Evolutionary conservation across 371 early-diverging fungal genomes (phyloP), one percentile per base, ranked within the genome.

Genomic region (Rhizopus arrhizus): DNA sequence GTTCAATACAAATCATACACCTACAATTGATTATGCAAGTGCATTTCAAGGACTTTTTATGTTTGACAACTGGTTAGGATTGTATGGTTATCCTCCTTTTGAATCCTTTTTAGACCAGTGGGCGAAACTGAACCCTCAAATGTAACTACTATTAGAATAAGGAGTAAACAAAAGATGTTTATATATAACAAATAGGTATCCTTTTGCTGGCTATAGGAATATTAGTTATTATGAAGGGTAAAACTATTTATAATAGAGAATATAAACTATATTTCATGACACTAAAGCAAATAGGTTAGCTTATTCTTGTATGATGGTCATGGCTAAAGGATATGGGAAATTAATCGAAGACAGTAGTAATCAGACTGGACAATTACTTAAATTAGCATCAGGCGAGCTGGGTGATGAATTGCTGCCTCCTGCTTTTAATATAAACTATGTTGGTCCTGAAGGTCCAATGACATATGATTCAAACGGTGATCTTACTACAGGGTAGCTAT

Each of bases 151-250:
- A 40, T 40, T 40, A 22, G 22, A 22, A 22, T 22, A 22, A 22
- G 22, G 22, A 22, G 22, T 22, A 22, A 22, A 2, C 22, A 22
- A 22, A 22, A 22, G 22, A 22, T 22, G 22, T 22, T 22, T 22
- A 22, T 22, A 2, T 22, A 22, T 22, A 22, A 22, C 22, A 22
- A 22, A 22, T 59, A 84, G 85, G 6, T 84, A 80, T 58, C 85
- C 85, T 1, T 82, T 74, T 69, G 83, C 84, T 52, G 85, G 85
- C 15, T 59, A 74, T 29, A 70, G 81, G 31, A 73, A 74, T n/a
- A 82, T 83, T 28, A 73, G 77, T 2, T 82, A 83, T 38, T 83
- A 81, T 51, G 85, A 85, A 64, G 81, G 83, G 82, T 85, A 81
- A 69, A 43, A n/a, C 5, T 9, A 11, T 9, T 36, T 36, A 36